Conservation (phyloP, 257 asterid genomes). For the Mentha longifolia region DNA sequence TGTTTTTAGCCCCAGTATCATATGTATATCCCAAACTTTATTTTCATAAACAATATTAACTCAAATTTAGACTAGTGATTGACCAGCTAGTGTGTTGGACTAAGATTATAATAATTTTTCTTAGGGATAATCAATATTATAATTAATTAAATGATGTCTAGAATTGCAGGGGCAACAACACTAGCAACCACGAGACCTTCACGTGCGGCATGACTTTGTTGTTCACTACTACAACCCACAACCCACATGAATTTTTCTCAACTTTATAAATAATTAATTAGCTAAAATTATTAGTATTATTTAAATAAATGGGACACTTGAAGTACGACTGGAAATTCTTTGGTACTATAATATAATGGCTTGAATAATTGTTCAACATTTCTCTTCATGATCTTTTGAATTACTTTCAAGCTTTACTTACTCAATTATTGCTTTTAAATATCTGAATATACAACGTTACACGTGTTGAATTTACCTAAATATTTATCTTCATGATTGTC, state of each 20-base stretch:
- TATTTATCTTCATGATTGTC: too few species aligned
- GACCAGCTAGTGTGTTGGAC: too few species aligned
- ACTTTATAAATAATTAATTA: conserved; percentile 17
- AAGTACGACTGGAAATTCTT: conserved; percentile 29
- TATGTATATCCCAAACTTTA: too few species aligned
- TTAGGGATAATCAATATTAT: too few species aligned
- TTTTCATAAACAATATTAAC: too few species aligned
- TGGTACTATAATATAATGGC: background rate
- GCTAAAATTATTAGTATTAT: too few species aligned
- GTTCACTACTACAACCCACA: conserved; percentile 42
- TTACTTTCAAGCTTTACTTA: background rate
- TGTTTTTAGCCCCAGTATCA: too few species aligned
- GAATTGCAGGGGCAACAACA: conserved; percentile 37
- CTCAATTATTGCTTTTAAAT: conserved; percentile 20
- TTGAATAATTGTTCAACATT: conserved; percentile 30
- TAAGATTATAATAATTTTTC: too few species aligned
- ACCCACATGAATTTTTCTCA: conserved; percentile 22
- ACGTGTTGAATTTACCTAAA: too few species aligned
- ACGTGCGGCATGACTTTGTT: conserved; percentile 65
- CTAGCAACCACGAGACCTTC: conserved; percentile 55
- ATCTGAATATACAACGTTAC: too few species aligned
- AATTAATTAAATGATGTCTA: conserved; percentile 39
- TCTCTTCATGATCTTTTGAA: conserved; percentile 11
- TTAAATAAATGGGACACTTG: conserved; percentile 43
- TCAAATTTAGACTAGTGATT: too few species aligned